Percentiles rank a stretch among this genome's conserved stretches.
Conservation (phyloP, 345 rosid species). For the Moricandia arvensis region DNA sequence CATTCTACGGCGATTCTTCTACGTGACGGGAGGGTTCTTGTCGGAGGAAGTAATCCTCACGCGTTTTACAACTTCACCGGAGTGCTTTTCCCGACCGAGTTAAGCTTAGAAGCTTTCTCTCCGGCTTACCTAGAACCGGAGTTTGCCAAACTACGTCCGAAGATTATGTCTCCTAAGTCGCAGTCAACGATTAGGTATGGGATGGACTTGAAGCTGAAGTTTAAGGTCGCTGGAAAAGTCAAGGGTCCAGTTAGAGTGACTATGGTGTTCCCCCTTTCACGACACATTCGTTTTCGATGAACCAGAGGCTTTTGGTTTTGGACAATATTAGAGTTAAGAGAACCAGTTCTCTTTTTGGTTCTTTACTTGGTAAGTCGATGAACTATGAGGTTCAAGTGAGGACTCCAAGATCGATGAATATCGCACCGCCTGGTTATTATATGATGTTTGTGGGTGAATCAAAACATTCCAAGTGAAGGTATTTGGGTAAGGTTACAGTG, state of each 20-base stretch:
- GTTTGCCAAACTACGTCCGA: constrained; percentile 44
- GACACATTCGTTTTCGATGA: constrained; percentile 80
- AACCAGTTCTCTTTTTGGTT: constrained; percentile 11
- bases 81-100: constrained; percentile 65
- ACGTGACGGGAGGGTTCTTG: constrained; percentile 78
- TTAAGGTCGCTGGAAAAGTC: constrained; percentile 13
- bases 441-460: constrained; percentile 64
- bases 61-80: constrained; percentile 50
- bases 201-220: constrained; percentile 35
- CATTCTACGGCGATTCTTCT: constrained; percentile 72
- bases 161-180: constrained; percentile 38
- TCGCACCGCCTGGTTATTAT: constrained; percentile 79
- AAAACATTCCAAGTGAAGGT: constrained; percentile 65
- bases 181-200: constrained; percentile 22
- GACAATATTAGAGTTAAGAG: constrained; percentile 37
- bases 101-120: constrained; percentile 72
- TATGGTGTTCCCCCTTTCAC: constrained; percentile 66
- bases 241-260: constrained; percentile 46
- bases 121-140: constrained; percentile 57
- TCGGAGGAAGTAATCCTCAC: constrained; percentile 87
- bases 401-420: constrained; percentile 43
- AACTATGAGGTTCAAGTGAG: constrained; percentile 45
- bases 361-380: constrained; percentile 10
- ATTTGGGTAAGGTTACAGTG: constrained; percentile 52
- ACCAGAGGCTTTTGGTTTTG: constrained; percentile 64